A percentile compares a stretch with the other conserved stretches of the same genome.
phyloP scores from a whole-genome alignment of 768 basidiomycete genomes.

The Suillus discolor region DNA sequence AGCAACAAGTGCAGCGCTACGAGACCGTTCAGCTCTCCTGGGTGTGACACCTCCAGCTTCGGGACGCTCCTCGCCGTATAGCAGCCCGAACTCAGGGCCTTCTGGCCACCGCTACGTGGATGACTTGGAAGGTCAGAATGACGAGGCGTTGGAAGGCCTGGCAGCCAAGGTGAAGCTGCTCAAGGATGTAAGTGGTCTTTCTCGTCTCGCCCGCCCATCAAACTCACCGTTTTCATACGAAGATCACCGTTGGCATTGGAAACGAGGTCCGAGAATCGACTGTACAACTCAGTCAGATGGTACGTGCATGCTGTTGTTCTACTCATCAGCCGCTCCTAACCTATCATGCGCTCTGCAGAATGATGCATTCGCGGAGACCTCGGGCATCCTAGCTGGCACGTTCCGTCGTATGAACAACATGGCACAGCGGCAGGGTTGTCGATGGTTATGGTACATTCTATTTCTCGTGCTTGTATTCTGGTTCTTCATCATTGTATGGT shows the following conservation, averaged over 20 bases:
- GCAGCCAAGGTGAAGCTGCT: slow-evolving; percentile 91
- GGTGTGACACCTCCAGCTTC: slow-evolving; percentile 72
- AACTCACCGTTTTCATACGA: slow-evolving; percentile 13
- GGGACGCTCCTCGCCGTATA: slow-evolving; percentile 72
- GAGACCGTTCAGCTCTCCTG: slow-evolving; percentile 69
- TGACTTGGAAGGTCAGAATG: slow-evolving; percentile 95
- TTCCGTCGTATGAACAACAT: slow-evolving; percentile 98
- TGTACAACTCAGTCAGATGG: slow-evolving; percentile 92
- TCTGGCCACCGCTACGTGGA: slow-evolving; percentile 72
- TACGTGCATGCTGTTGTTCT: slow-evolving; percentile 41
- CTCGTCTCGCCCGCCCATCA: slow-evolving; percentile 7
- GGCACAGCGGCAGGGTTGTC: slow-evolving; percentile 91
- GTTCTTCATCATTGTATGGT: slow-evolving; percentile 96
- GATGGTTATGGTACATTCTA: slow-evolving; percentile 95
- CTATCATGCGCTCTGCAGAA: slow-evolving; percentile 55
- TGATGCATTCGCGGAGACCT: slow-evolving; percentile 94
- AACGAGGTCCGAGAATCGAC: slow-evolving; percentile 95
- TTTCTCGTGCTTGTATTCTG: slow-evolving; percentile 91
- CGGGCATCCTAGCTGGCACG: slow-evolving; percentile 84
- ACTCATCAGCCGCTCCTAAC: slow-evolving; percentile 3
- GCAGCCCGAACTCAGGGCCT: slow-evolving; percentile 38
- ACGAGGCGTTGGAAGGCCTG: slow-evolving; percentile 74
- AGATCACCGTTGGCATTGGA: slow-evolving; percentile 94
- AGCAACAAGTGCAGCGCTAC: slow-evolving; percentile 43
- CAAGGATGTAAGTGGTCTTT: slow-evolving; percentile 80